Percentiles rank a stretch among this genome's conserved stretches.
phyloP scores from a whole-genome alignment of 2,329 filamentous ascomycete genomes.

The Neofusicoccum sp. region DNA sequence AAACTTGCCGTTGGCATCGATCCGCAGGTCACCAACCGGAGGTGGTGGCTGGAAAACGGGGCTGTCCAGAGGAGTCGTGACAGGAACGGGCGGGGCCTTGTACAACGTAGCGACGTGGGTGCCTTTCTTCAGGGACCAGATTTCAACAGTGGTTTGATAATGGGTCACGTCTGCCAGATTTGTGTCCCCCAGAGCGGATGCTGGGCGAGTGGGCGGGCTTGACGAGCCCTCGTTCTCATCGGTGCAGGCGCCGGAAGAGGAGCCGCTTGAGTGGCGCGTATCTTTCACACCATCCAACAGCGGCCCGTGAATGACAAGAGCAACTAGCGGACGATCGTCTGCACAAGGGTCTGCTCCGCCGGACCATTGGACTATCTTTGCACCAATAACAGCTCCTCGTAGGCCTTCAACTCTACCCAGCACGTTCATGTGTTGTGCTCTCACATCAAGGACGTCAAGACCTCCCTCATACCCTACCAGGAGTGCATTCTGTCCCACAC shows the following conservation, averaged over 20 bases:
- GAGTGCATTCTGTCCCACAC: slow-evolving; percentile 60
- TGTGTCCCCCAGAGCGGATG: slow-evolving; percentile 30
- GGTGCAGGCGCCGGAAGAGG: slow-evolving; percentile 32
- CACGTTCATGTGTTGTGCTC: slow-evolving; percentile 68
- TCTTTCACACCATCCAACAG: slow-evolving; percentile 51
- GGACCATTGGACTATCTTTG: slow-evolving; percentile 76
- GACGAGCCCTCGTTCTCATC: slow-evolving; percentile 34
- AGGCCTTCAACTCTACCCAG: slow-evolving; percentile 72
- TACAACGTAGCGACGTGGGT: slow-evolving; percentile 71
- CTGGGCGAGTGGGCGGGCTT: slow-evolving; percentile 37
- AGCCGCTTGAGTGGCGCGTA: slow-evolving; percentile 33
- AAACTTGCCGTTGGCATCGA: slow-evolving; percentile 70
- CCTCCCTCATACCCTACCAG: slow-evolving; percentile 78
- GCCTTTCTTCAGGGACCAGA: slow-evolving; percentile 81
- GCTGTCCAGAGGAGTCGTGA: slow-evolving; percentile 58
- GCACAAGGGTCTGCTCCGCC: slow-evolving; percentile 52
- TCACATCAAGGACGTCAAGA: slow-evolving; percentile 71
- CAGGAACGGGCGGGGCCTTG: slow-evolving; percentile 61
- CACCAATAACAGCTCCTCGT: slow-evolving; percentile 74
- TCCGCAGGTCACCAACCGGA: slow-evolving; percentile 68
- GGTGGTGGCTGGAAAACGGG: slow-evolving; percentile 66
- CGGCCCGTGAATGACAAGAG: slow-evolving; percentile 77
- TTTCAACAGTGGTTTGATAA: slow-evolving; percentile 84
- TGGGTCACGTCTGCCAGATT: slow-evolving; percentile 48
- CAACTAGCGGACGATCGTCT: slow-evolving; percentile 69